Percentiles rank a stretch among this genome's conserved stretches.
Evolutionary conservation across 192 early-diverging fungal genomes (phyloP).

Genomic region (Entomortierella beljakovae): DNA sequence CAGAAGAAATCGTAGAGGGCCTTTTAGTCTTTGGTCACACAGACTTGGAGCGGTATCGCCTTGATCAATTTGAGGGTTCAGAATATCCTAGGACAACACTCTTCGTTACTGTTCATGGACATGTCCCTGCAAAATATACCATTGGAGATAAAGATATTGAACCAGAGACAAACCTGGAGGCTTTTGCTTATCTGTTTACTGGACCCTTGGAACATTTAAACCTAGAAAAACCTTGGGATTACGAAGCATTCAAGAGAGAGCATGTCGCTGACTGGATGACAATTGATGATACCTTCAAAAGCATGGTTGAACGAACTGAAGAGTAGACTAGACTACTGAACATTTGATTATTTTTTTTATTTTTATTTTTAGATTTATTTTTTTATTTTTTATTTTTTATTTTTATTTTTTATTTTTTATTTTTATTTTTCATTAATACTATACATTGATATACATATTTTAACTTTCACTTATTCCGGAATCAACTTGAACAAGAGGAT

Average conservation of each 20-base stretch:
- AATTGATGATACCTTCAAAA: slow-evolving; percentile 10
- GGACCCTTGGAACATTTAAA: slow-evolving; percentile 26
- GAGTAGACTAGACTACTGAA: neutral
- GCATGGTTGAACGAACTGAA: slow-evolving; percentile 16
- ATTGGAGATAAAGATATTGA: neutral
- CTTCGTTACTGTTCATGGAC: neutral
- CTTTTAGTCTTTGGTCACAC: slow-evolving; percentile 34
- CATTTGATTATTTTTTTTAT: neutral
- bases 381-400: slow-evolving; percentile 1
- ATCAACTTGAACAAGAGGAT: slow-evolving; percentile 16
- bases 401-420: neutral
- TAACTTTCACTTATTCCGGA: neutral
- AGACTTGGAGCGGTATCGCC: slow-evolving; percentile 13
- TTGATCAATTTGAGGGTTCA: slow-evolving; percentile 35
- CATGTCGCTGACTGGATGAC: slow-evolving; percentile 24
- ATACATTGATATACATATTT: no score
- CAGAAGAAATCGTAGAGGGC: slow-evolving; percentile 15
- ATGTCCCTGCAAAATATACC: slow-evolving; percentile 14
- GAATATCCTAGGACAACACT: slow-evolving; percentile 24
- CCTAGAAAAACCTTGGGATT: slow-evolving; percentile 25
- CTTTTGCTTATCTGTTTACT: slow-evolving; percentile 19
- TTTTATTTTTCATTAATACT: slow-evolving; percentile 4
- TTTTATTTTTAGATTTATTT: neutral
- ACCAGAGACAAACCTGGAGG: neutral
- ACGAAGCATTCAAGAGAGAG: slow-evolving; percentile 21